A percentile compares a stretch with the other conserved stretches of the same genome.
These are phyloP conservation scores for Septoria linicola DNA, from an alignment of 2,329 filamentous ascomycete genomes.

Conservation along the genomic window DNA sequence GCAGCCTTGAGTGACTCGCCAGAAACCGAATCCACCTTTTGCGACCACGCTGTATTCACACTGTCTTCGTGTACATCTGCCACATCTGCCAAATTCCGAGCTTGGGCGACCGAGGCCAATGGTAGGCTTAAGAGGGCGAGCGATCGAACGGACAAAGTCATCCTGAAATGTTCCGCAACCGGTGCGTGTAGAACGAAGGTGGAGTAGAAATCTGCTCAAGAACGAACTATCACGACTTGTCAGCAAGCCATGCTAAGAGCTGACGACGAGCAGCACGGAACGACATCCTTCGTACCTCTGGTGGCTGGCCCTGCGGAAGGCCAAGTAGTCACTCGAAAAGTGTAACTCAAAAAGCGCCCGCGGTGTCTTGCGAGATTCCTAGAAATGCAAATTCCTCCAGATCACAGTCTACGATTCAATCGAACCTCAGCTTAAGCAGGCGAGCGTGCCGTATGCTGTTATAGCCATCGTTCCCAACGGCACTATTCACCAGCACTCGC, in stretches of 20 bases:
- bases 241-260: constrained; percentile 5
- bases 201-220: constrained; percentile 23
- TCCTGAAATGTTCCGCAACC: constrained; percentile 26
- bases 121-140: constrained; percentile 42
- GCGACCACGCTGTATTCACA: constrained; percentile 49
- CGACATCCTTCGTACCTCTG: background rate
- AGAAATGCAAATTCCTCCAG: no score
- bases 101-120: constrained; percentile 37
- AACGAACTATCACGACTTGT: background rate
- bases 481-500: background rate
- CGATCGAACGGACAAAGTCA: constrained; percentile 43
- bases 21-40: constrained; percentile 57
- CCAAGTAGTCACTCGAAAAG: no score
- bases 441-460: background rate
- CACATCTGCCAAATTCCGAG: constrained; percentile 22
- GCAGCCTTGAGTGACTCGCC: constrained; percentile 64
- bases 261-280: background rate
- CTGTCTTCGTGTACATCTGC: constrained; percentile 27
- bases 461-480: background rate
- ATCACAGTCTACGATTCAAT: no score
- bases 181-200: background rate
- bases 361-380: no score
- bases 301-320: background rate
- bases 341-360: no score
- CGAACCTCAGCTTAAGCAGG: no score